Evolutionary conservation across 1,284 basidiomycete genomes (phyloP).

Genomic region (Pseudozyma pruni): DNA sequence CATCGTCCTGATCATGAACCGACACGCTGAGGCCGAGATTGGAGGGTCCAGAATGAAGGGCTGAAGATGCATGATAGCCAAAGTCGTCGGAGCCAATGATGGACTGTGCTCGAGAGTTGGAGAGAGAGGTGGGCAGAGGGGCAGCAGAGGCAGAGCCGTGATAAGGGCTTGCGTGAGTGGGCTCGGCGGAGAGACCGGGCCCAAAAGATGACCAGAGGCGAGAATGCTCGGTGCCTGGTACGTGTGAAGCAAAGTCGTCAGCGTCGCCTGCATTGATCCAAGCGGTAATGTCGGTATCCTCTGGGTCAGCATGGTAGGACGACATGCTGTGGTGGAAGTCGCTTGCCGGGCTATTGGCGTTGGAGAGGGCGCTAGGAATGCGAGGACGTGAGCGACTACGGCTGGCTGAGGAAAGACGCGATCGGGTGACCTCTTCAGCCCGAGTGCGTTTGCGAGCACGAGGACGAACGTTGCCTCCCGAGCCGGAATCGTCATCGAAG

Average conservation of each 20-base stretch:
- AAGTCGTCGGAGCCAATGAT: slow-evolving; percentile 38
- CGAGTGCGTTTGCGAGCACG: slow-evolving; percentile 41
- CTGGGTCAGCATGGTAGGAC: slow-evolving; percentile 41
- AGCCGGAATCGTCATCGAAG: slow-evolving; percentile 47
- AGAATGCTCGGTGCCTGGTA: slow-evolving; percentile 25
- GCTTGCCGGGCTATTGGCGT: slow-evolving; percentile 41
- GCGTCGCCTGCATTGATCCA: slow-evolving; percentile 51
- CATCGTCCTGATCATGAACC: slow-evolving; percentile 14
- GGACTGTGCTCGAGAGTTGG: slow-evolving; percentile 37
- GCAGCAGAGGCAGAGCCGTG: slow-evolving; percentile 25
- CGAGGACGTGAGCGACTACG: slow-evolving; percentile 41
- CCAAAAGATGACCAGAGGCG: slow-evolving; percentile 49
- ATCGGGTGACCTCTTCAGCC: slow-evolving; percentile 41
- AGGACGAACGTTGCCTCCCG: slow-evolving; percentile 44
- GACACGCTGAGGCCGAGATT: slow-evolving; percentile 39
- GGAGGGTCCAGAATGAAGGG: slow-evolving; percentile 23
- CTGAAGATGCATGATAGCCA: slow-evolving; percentile 22
- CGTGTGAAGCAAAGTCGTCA: slow-evolving; percentile 32
- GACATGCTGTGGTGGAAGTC: slow-evolving; percentile 47
- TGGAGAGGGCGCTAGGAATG: slow-evolving; percentile 35
- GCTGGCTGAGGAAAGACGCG: slow-evolving; percentile 42
- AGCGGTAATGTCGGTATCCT: slow-evolving; percentile 51
- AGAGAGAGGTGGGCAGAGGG: slow-evolving; percentile 18
- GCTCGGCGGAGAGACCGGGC: slow-evolving; percentile 26
- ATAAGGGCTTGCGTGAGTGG: slow-evolving; percentile 24